Percentiles rank a stretch among this genome's conserved stretches.
Conservation (phyloP, 176 grass and related monocot genomes). For the Phoenix dactylifera region DNA sequence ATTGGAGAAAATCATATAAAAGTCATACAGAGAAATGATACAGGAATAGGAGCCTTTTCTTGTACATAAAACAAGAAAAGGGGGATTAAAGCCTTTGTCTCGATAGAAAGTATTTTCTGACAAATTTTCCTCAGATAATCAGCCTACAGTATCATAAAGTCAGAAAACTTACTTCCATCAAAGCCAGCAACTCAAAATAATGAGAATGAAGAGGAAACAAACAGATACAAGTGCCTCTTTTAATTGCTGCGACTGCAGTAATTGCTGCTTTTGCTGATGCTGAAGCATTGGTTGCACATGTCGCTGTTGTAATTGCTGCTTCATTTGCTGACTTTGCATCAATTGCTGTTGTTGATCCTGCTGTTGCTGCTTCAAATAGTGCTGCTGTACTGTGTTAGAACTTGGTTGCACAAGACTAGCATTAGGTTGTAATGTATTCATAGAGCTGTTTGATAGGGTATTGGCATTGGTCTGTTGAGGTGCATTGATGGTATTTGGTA, state of each 20-base stretch:
- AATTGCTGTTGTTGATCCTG: constrained; percentile 55
- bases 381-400: constrained; percentile 44
- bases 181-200: neutral
- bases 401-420: constrained; percentile 50
- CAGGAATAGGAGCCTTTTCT: too few species aligned
- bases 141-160: constrained; percentile 29
- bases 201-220: neutral
- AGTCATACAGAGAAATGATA: too few species aligned
- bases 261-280: too few species aligned
- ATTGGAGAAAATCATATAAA: too few species aligned
- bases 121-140: constrained; percentile 90
- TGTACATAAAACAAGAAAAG: too few species aligned
- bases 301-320: constrained; percentile 14
- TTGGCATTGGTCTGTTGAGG: neutral
- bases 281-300: too few species aligned
- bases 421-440: constrained; percentile 51
- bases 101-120: constrained; percentile 56
- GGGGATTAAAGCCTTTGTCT: too few species aligned
- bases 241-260: too few species aligned
- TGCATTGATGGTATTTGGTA: neutral
- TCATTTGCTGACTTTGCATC: constrained; percentile 55
- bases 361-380: constrained; percentile 35
- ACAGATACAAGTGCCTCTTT: neutral
- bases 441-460: constrained; percentile 14
- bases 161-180: neutral